Percentiles rank a stretch among this genome's conserved stretches.
Conservation (phyloP, 2,329 filamentous ascomycete genomes). For the Alternaria panax region DNA sequence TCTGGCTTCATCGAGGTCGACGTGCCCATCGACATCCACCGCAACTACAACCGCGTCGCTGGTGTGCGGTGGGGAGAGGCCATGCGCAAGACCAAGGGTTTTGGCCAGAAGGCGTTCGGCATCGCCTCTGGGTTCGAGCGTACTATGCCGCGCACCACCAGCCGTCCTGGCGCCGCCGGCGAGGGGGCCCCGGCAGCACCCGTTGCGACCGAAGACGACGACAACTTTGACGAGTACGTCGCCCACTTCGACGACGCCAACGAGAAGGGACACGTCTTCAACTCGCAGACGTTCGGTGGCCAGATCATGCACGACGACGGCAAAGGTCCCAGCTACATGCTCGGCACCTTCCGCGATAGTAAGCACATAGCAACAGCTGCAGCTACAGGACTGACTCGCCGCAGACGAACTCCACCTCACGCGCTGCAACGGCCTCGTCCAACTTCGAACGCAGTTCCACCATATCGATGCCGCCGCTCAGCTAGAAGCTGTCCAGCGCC, state of each 20-base stretch:
- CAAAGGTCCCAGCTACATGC: constrained; percentile 80
- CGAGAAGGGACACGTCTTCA: constrained; percentile 74
- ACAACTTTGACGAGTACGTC: constrained; percentile 67
- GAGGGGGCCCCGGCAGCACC: constrained; percentile 30
- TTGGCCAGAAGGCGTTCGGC: constrained; percentile 55
- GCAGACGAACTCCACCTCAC: constrained; percentile 86
- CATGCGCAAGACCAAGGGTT: constrained; percentile 62
- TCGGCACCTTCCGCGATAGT: constrained; percentile 89
- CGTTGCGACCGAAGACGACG: constrained; percentile 64
- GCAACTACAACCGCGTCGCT: constrained; percentile 83
- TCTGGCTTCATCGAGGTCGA: constrained; percentile 91
- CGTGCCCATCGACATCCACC: constrained; percentile 75
- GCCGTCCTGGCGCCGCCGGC: constrained; percentile 34
- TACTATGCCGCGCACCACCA: constrained; percentile 40
- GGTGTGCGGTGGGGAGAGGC: constrained; percentile 84
- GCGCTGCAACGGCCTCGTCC: constrained; percentile 80
- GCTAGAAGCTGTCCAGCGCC: constrained; percentile 63
- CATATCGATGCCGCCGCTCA: constrained; percentile 88
- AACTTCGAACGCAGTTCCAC: constrained; percentile 90
- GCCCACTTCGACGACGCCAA: constrained; percentile 67
- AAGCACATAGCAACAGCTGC: constrained; percentile 38
- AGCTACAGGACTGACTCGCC: constrained; percentile 11
- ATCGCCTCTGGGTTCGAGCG: constrained; percentile 56
- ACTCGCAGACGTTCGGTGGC: constrained; percentile 84
- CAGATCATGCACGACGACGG: constrained; percentile 74